phyloP scores from a whole-genome alignment of 768 basidiomycete genomes.

The Hydnum rufescens region DNA sequence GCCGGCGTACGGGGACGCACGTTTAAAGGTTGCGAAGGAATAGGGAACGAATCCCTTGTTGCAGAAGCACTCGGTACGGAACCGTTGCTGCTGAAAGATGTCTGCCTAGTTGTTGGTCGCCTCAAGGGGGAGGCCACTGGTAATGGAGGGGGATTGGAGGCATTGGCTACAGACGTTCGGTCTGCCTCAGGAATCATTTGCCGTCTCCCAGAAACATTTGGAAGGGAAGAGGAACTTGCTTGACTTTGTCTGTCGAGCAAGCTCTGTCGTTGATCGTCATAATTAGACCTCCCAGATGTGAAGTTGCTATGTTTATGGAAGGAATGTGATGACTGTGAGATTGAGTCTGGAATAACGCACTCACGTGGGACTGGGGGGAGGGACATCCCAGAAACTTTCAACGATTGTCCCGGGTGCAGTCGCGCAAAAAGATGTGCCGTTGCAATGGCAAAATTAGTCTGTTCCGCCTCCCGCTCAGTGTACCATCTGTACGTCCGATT shows the following conservation, averaged over 20 bases:
- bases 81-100: not conserved
- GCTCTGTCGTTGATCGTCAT: too few species aligned
- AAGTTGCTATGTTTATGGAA: too few species aligned
- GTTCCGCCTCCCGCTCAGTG: slow-evolving; percentile 52
- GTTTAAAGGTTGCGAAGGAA: too few species aligned
- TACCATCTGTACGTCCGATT: slow-evolving; percentile 84
- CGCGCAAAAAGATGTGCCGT: slow-evolving; percentile 29
- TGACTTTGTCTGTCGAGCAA: too few species aligned
- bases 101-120: too few species aligned
- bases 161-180: not conserved
- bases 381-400: slow-evolving; percentile 15
- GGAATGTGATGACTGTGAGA: not conserved
- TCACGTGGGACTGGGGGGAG: not conserved
- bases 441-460: slow-evolving; percentile 47
- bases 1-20: too few species aligned
- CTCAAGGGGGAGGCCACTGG: not conserved
- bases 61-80: not conserved
- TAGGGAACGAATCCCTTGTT: too few species aligned
- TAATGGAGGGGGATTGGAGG: not conserved
- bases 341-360: not conserved
- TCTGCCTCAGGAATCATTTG: too few species aligned
- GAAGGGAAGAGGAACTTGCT: too few species aligned
- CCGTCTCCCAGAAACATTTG: too few species aligned
- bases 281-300: not conserved
- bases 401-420: slow-evolving; percentile 16